Evolutionary conservation across 164 flowering plant species (phyloP), one percentile per base, ranked within the genome.

Genomic region (Dillenia turbinata): DNA sequence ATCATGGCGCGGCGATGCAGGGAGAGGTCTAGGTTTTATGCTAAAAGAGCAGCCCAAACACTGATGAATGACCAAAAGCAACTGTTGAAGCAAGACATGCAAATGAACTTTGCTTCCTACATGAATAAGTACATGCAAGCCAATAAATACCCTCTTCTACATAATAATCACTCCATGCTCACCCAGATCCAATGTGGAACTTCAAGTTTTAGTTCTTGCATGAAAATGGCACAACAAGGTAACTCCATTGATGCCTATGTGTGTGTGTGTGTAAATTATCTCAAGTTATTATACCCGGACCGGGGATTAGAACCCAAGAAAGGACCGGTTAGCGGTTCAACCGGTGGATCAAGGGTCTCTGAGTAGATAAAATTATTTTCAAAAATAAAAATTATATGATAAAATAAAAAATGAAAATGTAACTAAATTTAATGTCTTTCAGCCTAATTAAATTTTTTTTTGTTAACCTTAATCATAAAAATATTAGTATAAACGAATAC

Each of bases 1-100:
- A 75, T 83, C 60, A 81, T 81, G 87, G 90, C 90, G 0, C 49
- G 86, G 8, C 73, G 76, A 52, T 67, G 63, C 57, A 71, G 86
- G 47, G 85, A 85, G 64, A 72, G 78, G 57, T 81, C 82, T 9
- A 73, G 71, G 56, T 68, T 71, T 69, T 61, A 72, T 4, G 78
- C 79, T 1, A 75, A 76, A 57, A 71, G 59, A 60, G 68, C 81
- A 1, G 71, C 77, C 16, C 77, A 68, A 24, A 47, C 54, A 10
- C 12, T 69, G 45, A 51, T 65, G 11, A 51, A 56, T 19, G 67
- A 60, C 12, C 24, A 63, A 44, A 62, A 64, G 58, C 59, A 54
- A 1, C 47, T 49, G n/a, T 16, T 40, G 8, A 56, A 47, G 40
- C 67, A 58, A 47, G 61, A 57, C 9, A 26, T 47, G 24, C 57